These are phyloP conservation scores for Echria macrotheca DNA, from an alignment of 495 filamentous ascomycete species.

Conservation along the genomic window DNA sequence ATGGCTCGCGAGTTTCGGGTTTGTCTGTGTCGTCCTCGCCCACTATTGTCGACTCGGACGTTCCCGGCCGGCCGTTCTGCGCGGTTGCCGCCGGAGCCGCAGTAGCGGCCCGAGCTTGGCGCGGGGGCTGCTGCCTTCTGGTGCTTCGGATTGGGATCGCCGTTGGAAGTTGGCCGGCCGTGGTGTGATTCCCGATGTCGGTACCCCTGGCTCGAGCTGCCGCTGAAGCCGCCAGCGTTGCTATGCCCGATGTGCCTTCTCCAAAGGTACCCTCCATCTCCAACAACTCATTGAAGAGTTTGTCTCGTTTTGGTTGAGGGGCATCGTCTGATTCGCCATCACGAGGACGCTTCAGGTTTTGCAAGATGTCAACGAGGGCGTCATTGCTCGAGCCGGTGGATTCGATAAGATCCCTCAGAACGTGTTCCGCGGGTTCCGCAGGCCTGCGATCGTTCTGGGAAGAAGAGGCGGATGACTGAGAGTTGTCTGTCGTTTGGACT, in stretches of 20 bases:
- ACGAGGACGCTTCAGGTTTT: constrained; percentile 21
- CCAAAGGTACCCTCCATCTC: constrained; percentile 13
- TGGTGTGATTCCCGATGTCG: not conserved
- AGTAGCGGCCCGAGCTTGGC: not conserved
- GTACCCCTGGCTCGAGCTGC: too few relatives aligned
- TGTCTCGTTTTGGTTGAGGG: constrained; percentile 25
- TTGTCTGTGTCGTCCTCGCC: not conserved
- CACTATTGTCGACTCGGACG: not conserved
- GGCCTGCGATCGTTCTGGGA: constrained; percentile 11
- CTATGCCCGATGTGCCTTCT: too few relatives aligned
- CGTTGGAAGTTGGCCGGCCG: not conserved
- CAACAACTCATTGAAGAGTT: constrained; percentile 24
- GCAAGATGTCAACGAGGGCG: not conserved
- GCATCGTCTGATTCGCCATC: constrained; percentile 19
- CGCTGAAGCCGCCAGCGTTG: too few relatives aligned
- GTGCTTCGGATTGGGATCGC: constrained; percentile 1
- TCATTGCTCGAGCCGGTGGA: constrained; percentile 5
- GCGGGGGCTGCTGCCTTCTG: not conserved
- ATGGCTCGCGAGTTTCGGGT: not conserved
- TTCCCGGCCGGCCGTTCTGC: not conserved
- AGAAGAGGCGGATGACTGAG: constrained; percentile 13
- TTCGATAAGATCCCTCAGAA: constrained; percentile 23
- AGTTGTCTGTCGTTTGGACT: constrained; percentile 15
- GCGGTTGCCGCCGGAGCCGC: constrained; percentile 1
- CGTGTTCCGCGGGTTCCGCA: constrained; percentile 15